These are phyloP conservation scores for Lentinula boryana DNA, from an alignment of 768 basidiomycete genomes.

Conservation along the genomic window DNA sequence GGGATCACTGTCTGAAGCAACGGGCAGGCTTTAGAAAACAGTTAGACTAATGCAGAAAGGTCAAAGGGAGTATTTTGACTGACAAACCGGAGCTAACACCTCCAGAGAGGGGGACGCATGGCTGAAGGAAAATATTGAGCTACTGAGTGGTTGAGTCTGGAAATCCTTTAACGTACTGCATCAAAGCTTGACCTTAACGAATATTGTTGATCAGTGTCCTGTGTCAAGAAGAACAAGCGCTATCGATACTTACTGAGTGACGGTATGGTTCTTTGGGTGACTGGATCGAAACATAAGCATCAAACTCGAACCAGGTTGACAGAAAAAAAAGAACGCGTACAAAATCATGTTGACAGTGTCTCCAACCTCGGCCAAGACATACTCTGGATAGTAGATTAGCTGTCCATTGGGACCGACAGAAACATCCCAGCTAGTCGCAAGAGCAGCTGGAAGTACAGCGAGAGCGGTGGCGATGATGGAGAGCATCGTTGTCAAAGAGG, in stretches of 20 bases:
- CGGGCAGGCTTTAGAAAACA: conserved; percentile 25
- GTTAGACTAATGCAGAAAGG: background rate
- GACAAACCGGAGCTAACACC: conserved; percentile 34
- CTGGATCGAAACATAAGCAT: conserved; percentile 23
- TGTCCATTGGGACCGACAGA: conserved; percentile 28
- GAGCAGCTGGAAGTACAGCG: conserved; percentile 20
- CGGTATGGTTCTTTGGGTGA: conserved; percentile 44
- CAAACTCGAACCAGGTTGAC: conserved; percentile 39
- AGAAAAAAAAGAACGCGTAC: conserved; percentile 25
- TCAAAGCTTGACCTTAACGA: conserved; percentile 30
- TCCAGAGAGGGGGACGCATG: conserved; percentile 21
- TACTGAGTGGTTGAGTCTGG: background rate
- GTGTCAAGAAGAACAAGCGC: background rate
- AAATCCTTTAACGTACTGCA: conserved; percentile 21
- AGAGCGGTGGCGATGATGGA: conserved; percentile 6
- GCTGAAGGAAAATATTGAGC: background rate
- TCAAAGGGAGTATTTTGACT: conserved; percentile 7
- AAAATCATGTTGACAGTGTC: conserved; percentile 45
- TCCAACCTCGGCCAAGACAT: conserved; percentile 33
- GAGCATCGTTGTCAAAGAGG: background rate
- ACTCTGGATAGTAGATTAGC: conserved; percentile 26
- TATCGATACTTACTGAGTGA: conserved; percentile 23
- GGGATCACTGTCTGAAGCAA: conserved; percentile 26
- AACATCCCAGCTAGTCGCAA: conserved; percentile 24
- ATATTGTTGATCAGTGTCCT: background rate